Base-by-base conservation (phyloP, 139 green algal genomes). In the Protoeuglena noctilucae region DNA sequence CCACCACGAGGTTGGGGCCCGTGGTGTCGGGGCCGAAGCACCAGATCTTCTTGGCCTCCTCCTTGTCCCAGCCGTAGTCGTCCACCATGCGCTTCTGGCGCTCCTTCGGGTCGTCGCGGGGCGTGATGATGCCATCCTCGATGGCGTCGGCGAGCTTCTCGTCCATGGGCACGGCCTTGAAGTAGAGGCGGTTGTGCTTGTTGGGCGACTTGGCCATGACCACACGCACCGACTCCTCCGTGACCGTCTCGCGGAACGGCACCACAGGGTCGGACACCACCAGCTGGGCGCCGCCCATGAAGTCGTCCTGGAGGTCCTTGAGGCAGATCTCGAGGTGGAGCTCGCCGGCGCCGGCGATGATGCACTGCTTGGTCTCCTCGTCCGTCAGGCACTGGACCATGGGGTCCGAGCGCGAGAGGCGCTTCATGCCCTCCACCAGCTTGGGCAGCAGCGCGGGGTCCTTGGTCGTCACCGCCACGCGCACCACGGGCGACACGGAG, bases 171-270 rank as follows among this genome's bases (percentile, higher is more conserved):
- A 16, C 43, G 50, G 9, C 50, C 75, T 92, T 77, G 55, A 97
- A 68, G 84, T 98, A 98, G 48, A 98, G 65, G 60, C 90, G 77
- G 85, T 98, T 98, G 82, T 98, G 90, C 89, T 98, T 98, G 88
- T 98, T 97, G 71, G 90, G 88, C 6, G 89, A 97, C 83, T 98
- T 98, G 79, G 73, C 86, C 90, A 98, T 98, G 56, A 89, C 77
- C 3, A 77, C 77, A 75, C 94, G 86, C 73, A 93, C 78, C 23
- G 79, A 91, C 29, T 64, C 73, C 21, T 64, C 68, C 1, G 61
- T 66, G 23, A 98, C 89, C 1, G 89, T 96, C 81, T 98, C 90
- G 51, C 90, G 81, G 84, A 96, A 98, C 12, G 90, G 79, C 64
- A 98, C 90, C 40, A 98, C 90, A 21, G 90, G 90, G 69, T 95